Conservation (phyloP, 148 eudicot species). For the Drosera capensis region DNA sequence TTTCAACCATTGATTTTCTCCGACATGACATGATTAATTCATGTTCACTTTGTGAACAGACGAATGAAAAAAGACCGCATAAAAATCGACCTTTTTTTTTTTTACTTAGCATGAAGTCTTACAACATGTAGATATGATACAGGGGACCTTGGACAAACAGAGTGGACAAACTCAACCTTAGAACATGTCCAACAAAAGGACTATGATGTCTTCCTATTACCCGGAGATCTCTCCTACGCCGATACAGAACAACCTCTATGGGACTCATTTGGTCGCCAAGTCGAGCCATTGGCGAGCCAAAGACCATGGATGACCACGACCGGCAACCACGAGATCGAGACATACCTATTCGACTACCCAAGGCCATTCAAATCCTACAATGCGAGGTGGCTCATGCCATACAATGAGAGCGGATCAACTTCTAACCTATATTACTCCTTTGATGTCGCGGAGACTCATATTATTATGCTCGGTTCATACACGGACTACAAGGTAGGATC, state of each 20-base stretch:
- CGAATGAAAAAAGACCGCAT: not conserved
- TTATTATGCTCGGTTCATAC: conserved; percentile 70
- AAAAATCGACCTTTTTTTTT: not conserved
- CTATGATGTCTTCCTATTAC: conserved; percentile 52
- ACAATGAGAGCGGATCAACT: conserved; percentile 38
- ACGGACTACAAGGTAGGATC: conserved; percentile 18
- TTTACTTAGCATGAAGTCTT: not conserved
- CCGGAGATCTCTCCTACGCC: conserved; percentile 69
- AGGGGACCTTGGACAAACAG: conserved; percentile 83
- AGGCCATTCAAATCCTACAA: conserved; percentile 55
- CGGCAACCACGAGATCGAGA: conserved; percentile 69
- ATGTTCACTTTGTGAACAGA: no score
- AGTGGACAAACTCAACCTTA: conserved; percentile 63
- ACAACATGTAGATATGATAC: not conserved
- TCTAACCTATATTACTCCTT: conserved; percentile 71
- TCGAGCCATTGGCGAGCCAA: conserved; percentile 52
- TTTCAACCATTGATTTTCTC: no score
- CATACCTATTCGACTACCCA: conserved; percentile 27
- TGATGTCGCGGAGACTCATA: conserved; percentile 40
- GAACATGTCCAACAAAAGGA: conserved; percentile 27
- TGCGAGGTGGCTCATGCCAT: conserved; percentile 60
- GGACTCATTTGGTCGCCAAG: conserved; percentile 71
- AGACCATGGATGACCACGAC: conserved; percentile 76
- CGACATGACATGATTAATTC: no score
- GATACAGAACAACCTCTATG: conserved; percentile 57